These are phyloP conservation scores for Eimeria maxima DNA, from an alignment of 169 alveolate genomes.

Conservation along the genomic window DNA sequence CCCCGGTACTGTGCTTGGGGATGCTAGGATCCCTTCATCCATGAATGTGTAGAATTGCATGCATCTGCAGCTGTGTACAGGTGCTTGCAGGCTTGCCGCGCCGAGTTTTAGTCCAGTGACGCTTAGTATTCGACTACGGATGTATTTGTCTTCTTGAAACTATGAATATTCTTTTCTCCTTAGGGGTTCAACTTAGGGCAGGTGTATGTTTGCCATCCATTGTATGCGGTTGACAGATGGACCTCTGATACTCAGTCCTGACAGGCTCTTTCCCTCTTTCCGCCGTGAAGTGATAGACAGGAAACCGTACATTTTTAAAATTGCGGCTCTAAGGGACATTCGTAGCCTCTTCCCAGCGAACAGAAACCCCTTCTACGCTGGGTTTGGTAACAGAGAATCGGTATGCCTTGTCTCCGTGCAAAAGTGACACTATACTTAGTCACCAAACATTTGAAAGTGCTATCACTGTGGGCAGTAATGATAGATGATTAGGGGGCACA, in stretches of 20 bases:
- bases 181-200: too few relatives aligned
- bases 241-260: constrained; percentile 98
- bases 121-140: neutral
- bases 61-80: neutral
- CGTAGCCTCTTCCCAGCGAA: constrained; percentile 95
- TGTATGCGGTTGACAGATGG: constrained; percentile 93
- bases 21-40: neutral
- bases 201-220: neutral
- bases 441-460: too few relatives aligned
- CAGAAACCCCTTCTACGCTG: constrained; percentile 97
- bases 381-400: constrained; percentile 99
- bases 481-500: neutral
- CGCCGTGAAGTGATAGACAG: constrained; percentile 98
- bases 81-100: neutral
- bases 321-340: constrained; percentile 97
- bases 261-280: constrained; percentile 96
- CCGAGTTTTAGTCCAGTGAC: neutral
- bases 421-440: neutral
- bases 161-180: too few relatives aligned
- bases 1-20: neutral
- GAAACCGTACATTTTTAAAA: constrained; percentile 97
- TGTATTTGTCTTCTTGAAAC: neutral
- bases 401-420: constrained; percentile 80
- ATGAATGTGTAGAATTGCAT: neutral
- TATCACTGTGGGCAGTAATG: neutral